A percentile compares a stretch with the other conserved stretches of the same genome.
phyloP scores from a whole-genome alignment of 1,139 yeast species.

The Sugiyamaella paludigena region DNA sequence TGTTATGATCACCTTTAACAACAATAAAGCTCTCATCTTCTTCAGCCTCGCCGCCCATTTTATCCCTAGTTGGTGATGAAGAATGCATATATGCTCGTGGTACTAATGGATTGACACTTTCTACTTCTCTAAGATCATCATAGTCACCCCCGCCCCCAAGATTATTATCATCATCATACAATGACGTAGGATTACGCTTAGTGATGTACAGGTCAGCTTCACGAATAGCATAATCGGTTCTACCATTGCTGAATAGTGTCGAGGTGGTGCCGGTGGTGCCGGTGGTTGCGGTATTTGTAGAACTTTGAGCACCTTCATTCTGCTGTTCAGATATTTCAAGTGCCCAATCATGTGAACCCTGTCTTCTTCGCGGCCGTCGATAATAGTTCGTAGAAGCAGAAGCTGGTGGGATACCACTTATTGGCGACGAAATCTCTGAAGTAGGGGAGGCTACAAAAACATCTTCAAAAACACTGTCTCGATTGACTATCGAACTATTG shows the following conservation, averaged over 20 bases:
- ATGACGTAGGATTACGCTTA: conserved; percentile 19
- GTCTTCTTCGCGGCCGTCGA: conserved; percentile 31
- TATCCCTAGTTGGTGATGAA: conserved; percentile 3
- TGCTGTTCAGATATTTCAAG: conserved; percentile 15
- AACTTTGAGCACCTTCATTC: conserved; percentile 1
- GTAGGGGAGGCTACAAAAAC: conserved; percentile 27
- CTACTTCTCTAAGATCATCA: conserved; percentile 12
- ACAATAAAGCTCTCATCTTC: background rate
- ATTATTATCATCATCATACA: conserved; percentile 13
- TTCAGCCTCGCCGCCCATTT: background rate
- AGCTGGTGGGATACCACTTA: conserved; percentile 11
- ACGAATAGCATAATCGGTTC: conserved; percentile 37
- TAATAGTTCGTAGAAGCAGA: conserved; percentile 25
- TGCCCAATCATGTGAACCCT: conserved; percentile 30
- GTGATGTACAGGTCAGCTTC: conserved; percentile 39
- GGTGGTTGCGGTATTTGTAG: background rate
- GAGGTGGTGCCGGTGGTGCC: background rate
- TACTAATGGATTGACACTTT: conserved; percentile 18
- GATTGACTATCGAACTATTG: conserved; percentile 4
- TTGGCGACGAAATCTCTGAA: conserved; percentile 22
- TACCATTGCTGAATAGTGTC: background rate
- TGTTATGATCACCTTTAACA: background rate
- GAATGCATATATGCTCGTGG: conserved; percentile 2
- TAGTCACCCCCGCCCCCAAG: conserved; percentile 16
- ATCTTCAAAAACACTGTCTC: conserved; percentile 22